Conservation (phyloP, 179 eudicot genomes). For the Drosera spatulata region DNA sequence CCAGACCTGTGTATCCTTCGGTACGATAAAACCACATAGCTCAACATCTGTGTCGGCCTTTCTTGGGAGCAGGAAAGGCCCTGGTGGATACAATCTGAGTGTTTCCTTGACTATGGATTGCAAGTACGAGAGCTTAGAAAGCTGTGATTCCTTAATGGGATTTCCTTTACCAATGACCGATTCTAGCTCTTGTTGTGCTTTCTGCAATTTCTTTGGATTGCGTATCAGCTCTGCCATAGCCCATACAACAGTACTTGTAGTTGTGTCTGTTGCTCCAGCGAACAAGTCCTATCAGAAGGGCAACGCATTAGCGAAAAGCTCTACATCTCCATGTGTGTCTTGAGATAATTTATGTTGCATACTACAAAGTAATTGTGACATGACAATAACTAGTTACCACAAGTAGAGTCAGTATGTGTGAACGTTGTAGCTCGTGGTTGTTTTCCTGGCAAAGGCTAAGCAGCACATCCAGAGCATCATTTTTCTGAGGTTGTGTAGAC, state of each 20-base stretch:
- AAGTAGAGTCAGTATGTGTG: neutral
- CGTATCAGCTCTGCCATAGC: neutral
- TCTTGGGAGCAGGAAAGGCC: neutral
- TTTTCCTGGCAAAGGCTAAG: neutral
- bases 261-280: neutral
- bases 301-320: neutral
- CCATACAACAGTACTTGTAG: constrained; percentile 1
- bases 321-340: neutral
- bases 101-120: too few relatives aligned
- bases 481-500: too few relatives aligned
- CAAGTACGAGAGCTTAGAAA: neutral
- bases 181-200: constrained; percentile 1
- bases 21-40: neutral
- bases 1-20: neutral
- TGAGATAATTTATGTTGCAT: neutral
- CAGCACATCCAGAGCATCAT: neutral
- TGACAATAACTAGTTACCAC: neutral
- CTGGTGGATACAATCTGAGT: neutral
- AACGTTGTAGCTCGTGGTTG: neutral
- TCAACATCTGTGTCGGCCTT: neutral
- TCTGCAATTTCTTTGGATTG: neutral
- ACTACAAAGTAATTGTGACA: neutral
- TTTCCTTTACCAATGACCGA: neutral
- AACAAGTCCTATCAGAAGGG: neutral
- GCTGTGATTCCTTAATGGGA: neutral